A percentile compares a stretch with the other conserved stretches of the same genome.
phyloP scores from a whole-genome alignment of 2,329 filamentous ascomycete genomes.

The Colletotrichum costaricense region DNA sequence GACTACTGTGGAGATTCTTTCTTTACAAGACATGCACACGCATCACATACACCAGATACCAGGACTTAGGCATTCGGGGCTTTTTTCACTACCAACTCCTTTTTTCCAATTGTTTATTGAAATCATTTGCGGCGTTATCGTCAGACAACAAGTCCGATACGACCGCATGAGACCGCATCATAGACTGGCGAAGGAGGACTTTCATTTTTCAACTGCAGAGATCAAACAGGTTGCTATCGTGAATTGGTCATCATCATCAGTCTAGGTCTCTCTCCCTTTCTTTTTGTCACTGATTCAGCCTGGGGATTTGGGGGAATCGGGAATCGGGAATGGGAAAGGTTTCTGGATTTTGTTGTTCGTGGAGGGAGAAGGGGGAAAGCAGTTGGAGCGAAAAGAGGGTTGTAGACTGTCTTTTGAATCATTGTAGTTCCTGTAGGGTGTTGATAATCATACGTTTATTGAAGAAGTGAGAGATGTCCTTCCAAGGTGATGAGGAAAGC shows the following conservation, averaged over 20 bases:
- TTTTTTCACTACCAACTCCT: background rate
- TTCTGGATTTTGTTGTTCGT: background rate
- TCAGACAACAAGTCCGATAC: constrained; percentile 4
- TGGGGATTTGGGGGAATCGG: too few relatives aligned
- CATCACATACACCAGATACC: constrained; percentile 17
- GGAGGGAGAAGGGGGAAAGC: background rate
- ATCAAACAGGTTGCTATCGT: background rate
- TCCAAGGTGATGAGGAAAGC: too few relatives aligned
- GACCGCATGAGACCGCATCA: constrained; percentile 36
- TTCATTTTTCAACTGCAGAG: too few relatives aligned
- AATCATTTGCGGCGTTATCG: background rate
- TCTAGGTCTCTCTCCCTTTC: background rate
- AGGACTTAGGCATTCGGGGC: background rate
- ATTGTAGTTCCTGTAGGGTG: background rate
- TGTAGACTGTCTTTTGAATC: background rate
- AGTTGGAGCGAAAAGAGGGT: background rate
- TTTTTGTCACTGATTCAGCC: background rate
- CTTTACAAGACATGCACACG: background rate
- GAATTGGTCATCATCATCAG: background rate
- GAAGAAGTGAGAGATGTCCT: too few relatives aligned
- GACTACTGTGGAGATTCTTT: background rate
- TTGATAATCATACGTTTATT: too few relatives aligned
- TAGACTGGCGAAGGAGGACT: constrained; percentile 37
- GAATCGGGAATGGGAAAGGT: background rate
- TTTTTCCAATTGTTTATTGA: background rate